Percentiles rank a stretch among this genome's conserved stretches.
These are phyloP conservation scores for Apophysomyces variabilis DNA, from an alignment of 371 early-diverging fungal species.

Conservation along the genomic window DNA sequence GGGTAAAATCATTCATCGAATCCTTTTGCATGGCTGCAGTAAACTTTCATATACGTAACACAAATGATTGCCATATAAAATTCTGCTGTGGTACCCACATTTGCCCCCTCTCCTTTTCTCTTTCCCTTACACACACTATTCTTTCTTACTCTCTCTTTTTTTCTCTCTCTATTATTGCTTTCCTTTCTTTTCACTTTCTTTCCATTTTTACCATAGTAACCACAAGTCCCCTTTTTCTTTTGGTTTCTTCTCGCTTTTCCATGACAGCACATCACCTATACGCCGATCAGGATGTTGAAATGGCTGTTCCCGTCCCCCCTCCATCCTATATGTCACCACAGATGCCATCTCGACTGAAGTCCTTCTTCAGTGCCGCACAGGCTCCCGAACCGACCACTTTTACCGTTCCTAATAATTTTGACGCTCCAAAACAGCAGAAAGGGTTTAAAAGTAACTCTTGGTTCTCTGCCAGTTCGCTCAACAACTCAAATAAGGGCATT, in stretches of 20 bases:
- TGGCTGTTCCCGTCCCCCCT: conserved; percentile 41
- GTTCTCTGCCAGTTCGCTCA: conserved; percentile 32
- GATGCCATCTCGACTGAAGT: conserved; percentile 43
- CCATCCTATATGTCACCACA: conserved; percentile 42
- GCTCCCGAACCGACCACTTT: conserved; percentile 24
- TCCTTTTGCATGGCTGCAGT: conserved; percentile 4
- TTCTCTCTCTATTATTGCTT: neutral
- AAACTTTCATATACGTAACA: conserved; percentile 4
- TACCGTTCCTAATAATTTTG: conserved; percentile 39
- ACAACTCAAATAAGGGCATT: conserved; percentile 36
- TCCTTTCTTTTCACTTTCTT: conserved; percentile 6
- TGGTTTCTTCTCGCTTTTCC: neutral
- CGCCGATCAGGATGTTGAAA: conserved; percentile 25
- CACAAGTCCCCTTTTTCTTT: neutral
- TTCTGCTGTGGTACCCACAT: conserved; percentile 11
- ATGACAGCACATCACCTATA: conserved; percentile 9
- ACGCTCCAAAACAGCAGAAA: conserved; percentile 32
- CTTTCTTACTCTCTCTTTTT: conserved; percentile 6
- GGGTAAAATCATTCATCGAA: neutral
- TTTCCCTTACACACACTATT: neutral
- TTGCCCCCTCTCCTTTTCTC: conserved; percentile 6
- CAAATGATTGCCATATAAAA: conserved; percentile 4
- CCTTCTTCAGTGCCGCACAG: conserved; percentile 30
- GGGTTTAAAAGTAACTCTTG: conserved; percentile 49
- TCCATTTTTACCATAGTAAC: conserved; percentile 1